These are phyloP conservation scores for Tubosaeta sp. DNA, from an alignment of 768 basidiomycete genomes.

Conservation along the genomic window DNA sequence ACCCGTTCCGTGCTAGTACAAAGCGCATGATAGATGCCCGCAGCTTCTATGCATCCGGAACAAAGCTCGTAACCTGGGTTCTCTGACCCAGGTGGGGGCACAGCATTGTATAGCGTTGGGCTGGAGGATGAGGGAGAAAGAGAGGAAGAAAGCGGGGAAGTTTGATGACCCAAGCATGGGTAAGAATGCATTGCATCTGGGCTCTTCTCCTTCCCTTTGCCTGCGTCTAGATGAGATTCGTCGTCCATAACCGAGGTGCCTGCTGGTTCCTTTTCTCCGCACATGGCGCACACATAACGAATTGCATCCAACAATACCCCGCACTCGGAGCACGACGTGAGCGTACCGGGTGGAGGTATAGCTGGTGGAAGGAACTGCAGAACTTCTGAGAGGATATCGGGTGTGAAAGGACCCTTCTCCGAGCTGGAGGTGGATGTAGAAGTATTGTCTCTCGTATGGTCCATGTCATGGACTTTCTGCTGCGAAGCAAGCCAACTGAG, in stretches of 20 bases:
- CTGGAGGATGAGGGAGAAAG: constrained; percentile 23
- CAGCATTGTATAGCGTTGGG: constrained; percentile 6
- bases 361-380: constrained; percentile 47
- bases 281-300: constrained; percentile 85
- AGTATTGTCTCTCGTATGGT: constrained; percentile 8
- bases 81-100: constrained; percentile 2
- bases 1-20: constrained; percentile 42
- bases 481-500: constrained; percentile 62
- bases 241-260: constrained; percentile 9
- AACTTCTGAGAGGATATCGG: constrained; percentile 47
- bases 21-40: constrained; percentile 75
- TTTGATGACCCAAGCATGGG: constrained; percentile 34
- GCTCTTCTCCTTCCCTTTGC: constrained; percentile 48
- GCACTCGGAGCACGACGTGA: constrained; percentile 84
- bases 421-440: constrained; percentile 11
- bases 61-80: constrained; percentile 78
- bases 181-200: constrained; percentile 21
- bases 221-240: constrained; percentile 12
- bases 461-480: constrained; percentile 32
- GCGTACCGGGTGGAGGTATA: constrained; percentile 52
- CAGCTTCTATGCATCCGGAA: constrained; percentile 68
- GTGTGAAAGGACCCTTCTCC: constrained; percentile 15
- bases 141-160: constrained; percentile 20
- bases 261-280: constrained; percentile 69
- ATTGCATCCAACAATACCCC: constrained; percentile 71